Evolutionary conservation across 352 stramenopile genomes (phyloP).

Genomic region (Thalassiosira mediterranea): DNA sequence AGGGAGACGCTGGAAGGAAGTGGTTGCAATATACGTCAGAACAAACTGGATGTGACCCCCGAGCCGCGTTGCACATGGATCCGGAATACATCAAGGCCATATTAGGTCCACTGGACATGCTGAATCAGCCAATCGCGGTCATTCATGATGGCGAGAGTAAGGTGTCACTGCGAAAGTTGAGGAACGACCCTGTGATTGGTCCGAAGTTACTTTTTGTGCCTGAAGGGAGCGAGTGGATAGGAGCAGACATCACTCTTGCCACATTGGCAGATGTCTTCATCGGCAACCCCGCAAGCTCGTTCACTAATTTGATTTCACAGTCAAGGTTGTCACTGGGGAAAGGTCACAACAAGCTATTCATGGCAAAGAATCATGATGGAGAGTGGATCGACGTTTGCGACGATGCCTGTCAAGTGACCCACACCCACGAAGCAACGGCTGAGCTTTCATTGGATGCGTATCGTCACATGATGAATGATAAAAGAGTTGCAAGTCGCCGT

Average conservation of each 20-base stretch:
- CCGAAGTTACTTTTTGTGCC: not conserved
- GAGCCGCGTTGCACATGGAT: not conserved
- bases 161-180: not conserved
- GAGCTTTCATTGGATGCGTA: too few relatives aligned
- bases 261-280: slow-evolving; percentile 20
- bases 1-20: not conserved
- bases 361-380: not conserved
- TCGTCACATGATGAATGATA: too few relatives aligned
- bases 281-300: slow-evolving; percentile 10
- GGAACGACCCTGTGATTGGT: slow-evolving; percentile 7
- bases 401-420: not conserved
- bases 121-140: slow-evolving; percentile 13
- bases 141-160: slow-evolving; percentile 12
- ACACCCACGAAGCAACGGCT: too few relatives aligned
- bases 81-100: slow-evolving; percentile 21
- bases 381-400: not conserved
- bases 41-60: slow-evolving; percentile 9
- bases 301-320: slow-evolving; percentile 11
- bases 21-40: not conserved
- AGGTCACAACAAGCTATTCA: not conserved
- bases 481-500: too few relatives aligned
- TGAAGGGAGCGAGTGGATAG: not conserved
- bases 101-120: not conserved
- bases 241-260: slow-evolving; percentile 16
- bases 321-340: slow-evolving; percentile 2